Base-by-base conservation (phyloP, 768 basidiomycete genomes). In the Leccinum sublutescens region DNA sequence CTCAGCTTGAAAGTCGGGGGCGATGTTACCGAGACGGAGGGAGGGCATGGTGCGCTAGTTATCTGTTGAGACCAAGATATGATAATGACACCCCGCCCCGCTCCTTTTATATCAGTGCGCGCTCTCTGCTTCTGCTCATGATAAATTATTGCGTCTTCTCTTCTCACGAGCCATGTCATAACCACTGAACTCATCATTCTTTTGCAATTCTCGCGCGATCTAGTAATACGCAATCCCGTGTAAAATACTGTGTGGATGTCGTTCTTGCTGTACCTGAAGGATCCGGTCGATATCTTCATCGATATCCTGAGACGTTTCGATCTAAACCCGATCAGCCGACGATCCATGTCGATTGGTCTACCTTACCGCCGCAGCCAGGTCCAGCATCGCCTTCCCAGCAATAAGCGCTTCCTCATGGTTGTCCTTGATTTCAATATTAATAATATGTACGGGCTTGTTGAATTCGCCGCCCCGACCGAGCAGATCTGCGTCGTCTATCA, bases 361-460 rank as follows among this genome's bases (percentile, higher is more conserved):
- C 80, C 93, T 77, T 68, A 97, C 96, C 56, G 95, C 89, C 51
- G 85, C 79, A 8, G 93, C 94, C 21, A 99, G 78, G 68, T 96
- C 95, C 29, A 98, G 78, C 71, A 98, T 95, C 2, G 96, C 95
- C 73, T 88, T 92, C 17, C 97, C 96, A 25, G 97, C 97, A 63
- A 98, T 93, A 50, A 90, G 79, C 1, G 97, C 97, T 75, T 99
- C 97, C 80, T 98, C 97, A 66, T 98, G 95, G 69, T 97, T 98
- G 75, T 99, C 97, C 78, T 92, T 97, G 75, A 98, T 98, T 71
- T 99, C 97, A 61, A 98, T 85, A 74, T 99, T 99, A 68, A 99
- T 92, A 47, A 99, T 74, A 74, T 99, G 97, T 17, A 98, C 94
- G 2, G 95, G 91, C 60, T 88, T 88, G 77, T 94, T 98, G 69